Conservation (phyloP, 2,329 filamentous ascomycete genomes). For the Penicillium occitanis region DNA sequence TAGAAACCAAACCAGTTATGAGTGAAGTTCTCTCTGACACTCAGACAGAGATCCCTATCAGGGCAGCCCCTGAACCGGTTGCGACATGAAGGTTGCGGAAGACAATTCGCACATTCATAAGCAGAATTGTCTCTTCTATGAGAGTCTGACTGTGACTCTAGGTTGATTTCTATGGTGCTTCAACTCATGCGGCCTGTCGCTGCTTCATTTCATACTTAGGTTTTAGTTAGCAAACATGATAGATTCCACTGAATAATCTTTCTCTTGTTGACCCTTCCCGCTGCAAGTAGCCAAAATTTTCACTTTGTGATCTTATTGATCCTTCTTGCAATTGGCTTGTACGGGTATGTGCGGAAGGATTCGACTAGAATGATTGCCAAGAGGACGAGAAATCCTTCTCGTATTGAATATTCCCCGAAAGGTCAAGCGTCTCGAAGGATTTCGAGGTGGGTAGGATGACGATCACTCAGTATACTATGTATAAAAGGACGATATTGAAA, state of each 20-base stretch:
- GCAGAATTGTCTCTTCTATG: background rate
- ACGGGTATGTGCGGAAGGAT: background rate
- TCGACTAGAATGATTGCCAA: background rate
- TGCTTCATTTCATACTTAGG: background rate
- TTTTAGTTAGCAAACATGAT: conserved; percentile 1
- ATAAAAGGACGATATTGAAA: background rate
- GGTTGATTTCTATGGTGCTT: background rate
- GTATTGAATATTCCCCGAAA: background rate
- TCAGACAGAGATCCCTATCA: background rate
- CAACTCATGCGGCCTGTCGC: background rate
- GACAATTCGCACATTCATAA: background rate
- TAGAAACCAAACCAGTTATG: background rate
- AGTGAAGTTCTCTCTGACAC: background rate
- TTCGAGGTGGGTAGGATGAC: background rate
- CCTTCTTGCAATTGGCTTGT: background rate
- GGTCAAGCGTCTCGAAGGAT: background rate
- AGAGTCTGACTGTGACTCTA: background rate
- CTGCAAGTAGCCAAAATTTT: too few relatives aligned
- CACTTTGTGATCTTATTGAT: background rate
- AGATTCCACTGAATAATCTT: background rate
- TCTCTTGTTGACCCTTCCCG: background rate
- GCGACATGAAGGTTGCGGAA: background rate
- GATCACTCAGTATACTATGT: background rate
- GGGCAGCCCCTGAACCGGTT: background rate
- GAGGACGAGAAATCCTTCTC: background rate